phyloP scores from a whole-genome alignment of 768 basidiomycete species.

The Rhodotorula paludigena region DNA sequence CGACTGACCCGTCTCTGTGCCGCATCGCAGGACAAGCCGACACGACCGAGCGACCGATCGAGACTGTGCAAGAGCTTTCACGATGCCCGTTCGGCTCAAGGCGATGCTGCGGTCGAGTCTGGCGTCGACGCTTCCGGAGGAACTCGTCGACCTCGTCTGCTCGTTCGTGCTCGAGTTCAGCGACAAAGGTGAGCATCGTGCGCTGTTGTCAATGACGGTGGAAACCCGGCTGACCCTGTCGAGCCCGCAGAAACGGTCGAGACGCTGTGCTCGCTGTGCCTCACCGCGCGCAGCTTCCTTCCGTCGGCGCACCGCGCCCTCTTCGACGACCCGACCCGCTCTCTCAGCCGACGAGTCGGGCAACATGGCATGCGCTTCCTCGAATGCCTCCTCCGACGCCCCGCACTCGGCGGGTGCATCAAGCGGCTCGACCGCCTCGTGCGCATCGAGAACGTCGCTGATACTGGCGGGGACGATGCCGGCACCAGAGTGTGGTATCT shows the following conservation, averaged over 20 bases:
- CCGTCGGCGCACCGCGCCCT: neutral
- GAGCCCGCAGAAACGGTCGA: neutral
- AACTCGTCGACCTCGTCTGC: slow-evolving; percentile 1
- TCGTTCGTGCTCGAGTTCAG: neutral
- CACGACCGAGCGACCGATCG: too few species aligned
- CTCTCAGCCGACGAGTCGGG: neutral
- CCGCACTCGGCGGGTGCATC: neutral
- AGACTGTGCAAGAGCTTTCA: too few species aligned
- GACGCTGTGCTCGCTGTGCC: neutral
- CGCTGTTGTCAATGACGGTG: neutral
- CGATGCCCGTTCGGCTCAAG: too few species aligned
- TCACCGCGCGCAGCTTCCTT: neutral
- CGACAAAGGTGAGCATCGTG: neutral
- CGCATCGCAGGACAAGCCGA: too few species aligned
- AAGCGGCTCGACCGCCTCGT: neutral
- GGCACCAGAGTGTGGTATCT: neutral
- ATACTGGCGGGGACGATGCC: neutral
- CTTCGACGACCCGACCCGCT: neutral
- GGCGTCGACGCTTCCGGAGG: neutral
- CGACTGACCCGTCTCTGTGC: too few species aligned
- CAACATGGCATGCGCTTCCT: neutral
- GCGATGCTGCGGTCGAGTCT: too few species aligned
- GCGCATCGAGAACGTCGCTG: neutral
- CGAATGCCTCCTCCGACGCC: neutral
- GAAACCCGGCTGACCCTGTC: neutral